Conservation (phyloP, 495 filamentous ascomycete species). For the Tuber microsphaerosporum region DNA sequence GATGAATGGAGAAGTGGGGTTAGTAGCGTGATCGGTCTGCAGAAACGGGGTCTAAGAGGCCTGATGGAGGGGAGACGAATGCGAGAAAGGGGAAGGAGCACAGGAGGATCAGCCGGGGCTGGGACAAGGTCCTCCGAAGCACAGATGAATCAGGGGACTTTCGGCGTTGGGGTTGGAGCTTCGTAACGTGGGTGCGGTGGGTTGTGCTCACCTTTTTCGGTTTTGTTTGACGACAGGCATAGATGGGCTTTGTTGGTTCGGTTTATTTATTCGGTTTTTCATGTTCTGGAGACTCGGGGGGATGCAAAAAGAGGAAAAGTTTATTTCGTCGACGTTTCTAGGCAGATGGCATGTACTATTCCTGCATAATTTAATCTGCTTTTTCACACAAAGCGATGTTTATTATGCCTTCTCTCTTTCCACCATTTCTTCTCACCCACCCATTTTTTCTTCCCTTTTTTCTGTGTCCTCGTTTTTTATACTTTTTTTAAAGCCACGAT, state of each 20-base stretch:
- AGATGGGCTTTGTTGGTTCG: not conserved
- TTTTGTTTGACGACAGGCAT: not conserved
- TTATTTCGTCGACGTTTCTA: not conserved
- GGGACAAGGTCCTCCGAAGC: constrained; percentile 18
- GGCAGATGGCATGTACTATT: not conserved
- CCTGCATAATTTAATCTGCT: not conserved
- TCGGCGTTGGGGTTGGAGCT: constrained; percentile 12
- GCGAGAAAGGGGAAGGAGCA: constrained; percentile 57
- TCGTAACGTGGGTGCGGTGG: not conserved
- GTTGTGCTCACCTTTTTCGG: not conserved
- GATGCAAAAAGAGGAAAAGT: not conserved
- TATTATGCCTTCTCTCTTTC: not conserved
- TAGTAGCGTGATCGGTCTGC: constrained; percentile 89
- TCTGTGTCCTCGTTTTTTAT: not conserved
- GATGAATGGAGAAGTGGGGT: constrained; percentile 70
- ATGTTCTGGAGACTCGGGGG: not conserved
- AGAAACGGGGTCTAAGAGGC: constrained; percentile 85
- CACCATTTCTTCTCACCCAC: not conserved
- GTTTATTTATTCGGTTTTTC: not conserved
- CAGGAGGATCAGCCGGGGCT: constrained; percentile 28
- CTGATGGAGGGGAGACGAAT: constrained; percentile 91
- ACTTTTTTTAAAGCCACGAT: not conserved
- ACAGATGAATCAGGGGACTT: constrained; percentile 16
- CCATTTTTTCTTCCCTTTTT: not conserved
- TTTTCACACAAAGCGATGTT: not conserved